Evolutionary conservation across 2,329 filamentous ascomycete species (phyloP), one percentile per base, ranked within the genome.

Genomic region (Pestalotiopsis sp.): DNA sequence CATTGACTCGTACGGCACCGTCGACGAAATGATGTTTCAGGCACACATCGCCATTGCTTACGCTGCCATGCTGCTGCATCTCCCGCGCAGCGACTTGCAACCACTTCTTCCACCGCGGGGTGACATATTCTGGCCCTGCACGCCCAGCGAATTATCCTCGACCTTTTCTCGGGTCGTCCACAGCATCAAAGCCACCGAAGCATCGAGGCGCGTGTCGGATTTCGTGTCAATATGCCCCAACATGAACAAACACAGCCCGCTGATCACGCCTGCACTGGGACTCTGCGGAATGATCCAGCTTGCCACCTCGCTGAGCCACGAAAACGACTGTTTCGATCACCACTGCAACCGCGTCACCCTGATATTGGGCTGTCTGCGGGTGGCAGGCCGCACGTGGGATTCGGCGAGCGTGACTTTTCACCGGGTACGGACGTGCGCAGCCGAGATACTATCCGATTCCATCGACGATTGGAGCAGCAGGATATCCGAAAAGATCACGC

Each of bases 11-110:
- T 61, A 61, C 35, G 58, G 58, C 14, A 61, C 26, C 9, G 58
- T 61, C 14, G 58, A 61, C 30, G 58, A 61, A 11, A 61, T 61
- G 58, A 61, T 61, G 58, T 61, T 61, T n/a, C 58, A 61, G 30
- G 58, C 58, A 61, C 58, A 61, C 5, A 35, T 61, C 26, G 35
- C 35, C 58, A 61, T 61, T 35, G 58, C 58, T 17, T 61, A 61
- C 20, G 58, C 58, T 39, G 58, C 58, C 35, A 61, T 61, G 58
- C 17, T 61, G 17, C 26, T 61, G 9, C 58, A 61, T 61, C 58
- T 61, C 20, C 58, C 58, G 7, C 58, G 58, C 10, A 61, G 58
- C n/a, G 58, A 61, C 7, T 11, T 61, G 58, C 58, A 35, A 61
- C 58, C 24, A 7, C 58, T 61, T 26, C 58, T 61, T 20, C 24